Conservation (phyloP, 306 rosid species). For the Mimosa bimucronata region DNA sequence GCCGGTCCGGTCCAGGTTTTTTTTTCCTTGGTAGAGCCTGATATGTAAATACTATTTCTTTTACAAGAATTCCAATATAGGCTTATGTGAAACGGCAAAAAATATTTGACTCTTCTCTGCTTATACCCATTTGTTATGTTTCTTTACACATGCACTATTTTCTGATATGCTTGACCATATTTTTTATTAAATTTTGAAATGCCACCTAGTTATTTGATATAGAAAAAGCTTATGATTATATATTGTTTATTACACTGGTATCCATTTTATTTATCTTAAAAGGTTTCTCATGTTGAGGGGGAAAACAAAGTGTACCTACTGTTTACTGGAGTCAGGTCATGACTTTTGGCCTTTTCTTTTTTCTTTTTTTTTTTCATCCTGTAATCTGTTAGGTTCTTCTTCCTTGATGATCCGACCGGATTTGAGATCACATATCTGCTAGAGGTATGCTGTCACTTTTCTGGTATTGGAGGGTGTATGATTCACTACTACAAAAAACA, state of each 20-base stretch:
- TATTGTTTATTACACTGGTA: neutral
- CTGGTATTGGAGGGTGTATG: too few relatives aligned
- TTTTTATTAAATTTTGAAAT: conserved; percentile 12
- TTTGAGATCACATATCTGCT: conserved; percentile 79
- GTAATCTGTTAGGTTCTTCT: conserved; percentile 75
- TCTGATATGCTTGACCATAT: neutral
- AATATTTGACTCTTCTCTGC: neutral
- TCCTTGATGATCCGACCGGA: conserved; percentile 90
- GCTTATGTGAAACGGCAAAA: conserved; percentile 2
- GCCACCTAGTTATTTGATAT: neutral
- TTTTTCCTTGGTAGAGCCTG: too few relatives aligned
- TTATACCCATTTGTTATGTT: neutral
- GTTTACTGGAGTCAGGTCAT: conserved; percentile 21
- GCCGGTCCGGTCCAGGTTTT: too few relatives aligned
- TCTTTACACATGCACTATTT: conserved; percentile 1
- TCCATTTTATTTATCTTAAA: neutral
- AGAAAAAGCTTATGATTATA: neutral
- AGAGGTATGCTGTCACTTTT: conserved; percentile 55
- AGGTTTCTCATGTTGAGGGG: conserved; percentile 1
- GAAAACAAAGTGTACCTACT: neutral
- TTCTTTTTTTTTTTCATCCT: conserved; percentile 22
- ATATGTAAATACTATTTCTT: neutral
- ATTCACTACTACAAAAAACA: too few relatives aligned
- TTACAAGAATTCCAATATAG: neutral
- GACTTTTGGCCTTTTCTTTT: neutral